These are phyloP conservation scores for Amauroascus niger DNA, from an alignment of 2,329 filamentous ascomycete genomes.

Conservation along the genomic window DNA sequence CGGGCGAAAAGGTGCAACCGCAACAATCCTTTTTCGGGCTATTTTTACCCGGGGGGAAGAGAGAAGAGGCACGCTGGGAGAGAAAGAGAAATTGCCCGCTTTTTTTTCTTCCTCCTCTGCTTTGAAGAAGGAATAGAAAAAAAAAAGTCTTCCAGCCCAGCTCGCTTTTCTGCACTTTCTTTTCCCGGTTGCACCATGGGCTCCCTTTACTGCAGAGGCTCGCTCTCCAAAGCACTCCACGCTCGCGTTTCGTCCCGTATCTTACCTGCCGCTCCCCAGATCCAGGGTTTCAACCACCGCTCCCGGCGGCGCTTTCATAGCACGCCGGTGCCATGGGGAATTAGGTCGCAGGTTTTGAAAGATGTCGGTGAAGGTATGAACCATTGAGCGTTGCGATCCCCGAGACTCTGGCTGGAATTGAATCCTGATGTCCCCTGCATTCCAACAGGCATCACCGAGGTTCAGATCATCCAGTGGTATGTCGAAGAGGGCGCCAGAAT, in stretches of 20 bases:
- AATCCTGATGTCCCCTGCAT: not conserved
- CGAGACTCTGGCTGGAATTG: not conserved
- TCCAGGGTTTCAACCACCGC: conserved; percentile 1
- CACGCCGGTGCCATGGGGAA: conserved; percentile 27
- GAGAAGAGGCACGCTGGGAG: too few relatives aligned
- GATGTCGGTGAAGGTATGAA: conserved; percentile 36
- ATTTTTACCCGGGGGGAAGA: not conserved
- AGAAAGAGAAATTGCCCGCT: not conserved
- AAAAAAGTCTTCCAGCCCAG: conserved; percentile 1
- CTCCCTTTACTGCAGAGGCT: conserved; percentile 24
- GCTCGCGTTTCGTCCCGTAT: conserved; percentile 23
- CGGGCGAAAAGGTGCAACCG: conserved; percentile 3
- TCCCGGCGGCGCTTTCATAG: conserved; percentile 30
- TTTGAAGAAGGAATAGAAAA: conserved; percentile 3
- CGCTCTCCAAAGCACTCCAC: conserved; percentile 24
- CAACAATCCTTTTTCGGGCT: conserved; percentile 6
- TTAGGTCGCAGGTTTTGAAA: conserved; percentile 34
- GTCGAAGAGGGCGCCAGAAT: conserved; percentile 90
- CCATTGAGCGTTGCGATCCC: not conserved
- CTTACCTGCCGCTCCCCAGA: conserved; percentile 19
- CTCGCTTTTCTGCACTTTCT: not conserved
- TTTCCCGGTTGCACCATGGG: conserved; percentile 12
- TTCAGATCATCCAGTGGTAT: conserved; percentile 99
- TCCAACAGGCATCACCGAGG: conserved; percentile 81
- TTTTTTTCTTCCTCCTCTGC: conserved; percentile 8